phyloP scores from a whole-genome alignment of 306 rosid species.

The Prinsepia uniflora region DNA sequence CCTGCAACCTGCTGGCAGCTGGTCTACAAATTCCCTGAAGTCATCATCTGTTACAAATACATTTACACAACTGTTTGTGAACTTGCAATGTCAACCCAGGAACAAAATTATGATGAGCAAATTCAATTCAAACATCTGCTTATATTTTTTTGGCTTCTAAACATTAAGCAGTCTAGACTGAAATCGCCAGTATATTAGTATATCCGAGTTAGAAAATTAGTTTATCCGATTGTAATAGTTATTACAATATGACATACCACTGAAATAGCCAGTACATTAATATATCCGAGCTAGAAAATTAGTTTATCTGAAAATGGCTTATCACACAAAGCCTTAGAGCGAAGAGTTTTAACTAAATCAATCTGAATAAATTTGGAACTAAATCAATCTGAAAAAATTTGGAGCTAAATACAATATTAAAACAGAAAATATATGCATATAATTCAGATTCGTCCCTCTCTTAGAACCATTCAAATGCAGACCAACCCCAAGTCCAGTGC shows the following conservation, averaged over 20 bases:
- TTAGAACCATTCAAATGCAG: not conserved
- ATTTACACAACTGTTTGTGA: not conserved
- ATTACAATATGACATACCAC: too few species aligned
- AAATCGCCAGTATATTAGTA: too few species aligned
- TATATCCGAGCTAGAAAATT: too few species aligned
- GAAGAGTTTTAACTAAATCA: not conserved
- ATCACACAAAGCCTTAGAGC: too few species aligned
- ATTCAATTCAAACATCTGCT: too few species aligned
- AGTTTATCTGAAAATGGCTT: too few species aligned
- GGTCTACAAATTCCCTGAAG: slow-evolving; percentile 54
- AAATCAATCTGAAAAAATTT: not conserved
- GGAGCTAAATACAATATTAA: not conserved
- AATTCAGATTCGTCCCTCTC: not conserved
- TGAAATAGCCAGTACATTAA: too few species aligned
- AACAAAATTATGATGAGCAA: not conserved
- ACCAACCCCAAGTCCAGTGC: too few species aligned
- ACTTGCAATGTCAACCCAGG: not conserved
- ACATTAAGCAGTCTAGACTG: too few species aligned
- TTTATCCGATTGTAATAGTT: too few species aligned
- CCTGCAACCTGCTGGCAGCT: slow-evolving; percentile 50
- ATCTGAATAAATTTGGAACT: not conserved
- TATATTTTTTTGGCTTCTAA: too few species aligned
- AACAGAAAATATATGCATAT: not conserved
- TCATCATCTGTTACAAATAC: slow-evolving; percentile 58
- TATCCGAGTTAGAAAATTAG: too few species aligned